A percentile compares a stretch with the other conserved stretches of the same genome.
phyloP scores from a whole-genome alignment of 1,284 basidiomycete genomes.

The Tylopilus sp. region DNA sequence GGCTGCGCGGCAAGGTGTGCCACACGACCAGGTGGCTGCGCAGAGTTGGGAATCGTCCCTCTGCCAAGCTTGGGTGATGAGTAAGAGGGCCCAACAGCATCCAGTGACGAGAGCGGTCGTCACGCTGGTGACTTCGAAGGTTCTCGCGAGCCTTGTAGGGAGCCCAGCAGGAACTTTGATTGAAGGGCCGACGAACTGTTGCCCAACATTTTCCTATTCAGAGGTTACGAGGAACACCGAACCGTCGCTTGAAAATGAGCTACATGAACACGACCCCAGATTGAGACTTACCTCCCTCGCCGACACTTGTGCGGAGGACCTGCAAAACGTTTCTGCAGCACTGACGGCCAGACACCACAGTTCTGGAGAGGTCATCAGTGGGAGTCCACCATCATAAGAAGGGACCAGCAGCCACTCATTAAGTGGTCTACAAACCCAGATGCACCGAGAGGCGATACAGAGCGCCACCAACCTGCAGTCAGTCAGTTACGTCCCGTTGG shows the following conservation, averaged over 20 bases:
- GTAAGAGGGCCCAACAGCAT: background rate
- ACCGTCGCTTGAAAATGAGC: no score
- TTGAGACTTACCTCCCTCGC: background rate
- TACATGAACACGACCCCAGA: background rate
- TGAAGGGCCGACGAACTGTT: background rate
- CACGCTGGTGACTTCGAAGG: no score
- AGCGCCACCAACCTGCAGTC: background rate
- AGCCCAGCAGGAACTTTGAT: background rate
- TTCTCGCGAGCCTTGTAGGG: background rate
- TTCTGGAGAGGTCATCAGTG: background rate
- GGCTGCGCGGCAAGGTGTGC: background rate
- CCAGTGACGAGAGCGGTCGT: no score
- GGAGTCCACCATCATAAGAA: background rate
- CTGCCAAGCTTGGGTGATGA: background rate
- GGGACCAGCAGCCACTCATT: no score
- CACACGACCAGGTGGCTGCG: background rate
- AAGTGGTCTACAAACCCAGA: no score
- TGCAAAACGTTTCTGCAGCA: background rate
- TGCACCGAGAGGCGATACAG: background rate
- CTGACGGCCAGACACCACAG: background rate
- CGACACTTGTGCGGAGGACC: background rate
- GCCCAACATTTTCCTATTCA: background rate
- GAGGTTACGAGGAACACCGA: no score
- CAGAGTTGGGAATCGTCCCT: background rate
- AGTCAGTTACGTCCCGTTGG: background rate